These are phyloP conservation scores for Bassia scoparia DNA, from an alignment of 148 eudicot species.

Conservation along the genomic window DNA sequence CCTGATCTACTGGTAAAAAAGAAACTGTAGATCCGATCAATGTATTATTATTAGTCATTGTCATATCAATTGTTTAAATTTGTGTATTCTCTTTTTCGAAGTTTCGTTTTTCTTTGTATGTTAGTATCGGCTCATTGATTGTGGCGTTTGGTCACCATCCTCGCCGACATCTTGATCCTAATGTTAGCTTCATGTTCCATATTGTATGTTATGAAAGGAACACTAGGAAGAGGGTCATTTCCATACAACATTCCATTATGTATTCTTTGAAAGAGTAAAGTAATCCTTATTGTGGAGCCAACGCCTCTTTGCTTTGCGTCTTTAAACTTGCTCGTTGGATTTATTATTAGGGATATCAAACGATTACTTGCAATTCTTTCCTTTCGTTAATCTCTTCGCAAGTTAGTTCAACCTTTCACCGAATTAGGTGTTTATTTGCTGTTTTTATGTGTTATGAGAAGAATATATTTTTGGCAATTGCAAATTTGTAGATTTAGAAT, in stretches of 20 bases:
- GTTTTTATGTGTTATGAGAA: too few species aligned
- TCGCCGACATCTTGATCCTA: neutral
- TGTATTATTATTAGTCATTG: neutral
- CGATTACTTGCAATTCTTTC: too few species aligned
- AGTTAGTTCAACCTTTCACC: too few species aligned
- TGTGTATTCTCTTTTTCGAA: neutral
- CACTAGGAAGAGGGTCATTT: neutral
- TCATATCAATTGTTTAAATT: neutral
- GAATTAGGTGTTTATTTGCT: too few species aligned
- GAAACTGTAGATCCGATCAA: neutral
- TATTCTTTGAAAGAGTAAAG: neutral
- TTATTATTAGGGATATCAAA: too few species aligned
- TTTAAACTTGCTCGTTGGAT: too few species aligned
- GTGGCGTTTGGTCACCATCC: neutral
- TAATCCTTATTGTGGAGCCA: neutral
- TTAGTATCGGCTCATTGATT: neutral
- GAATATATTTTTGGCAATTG: too few species aligned
- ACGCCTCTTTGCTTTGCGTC: too few species aligned
- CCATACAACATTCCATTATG: neutral
- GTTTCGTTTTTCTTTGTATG: neutral
- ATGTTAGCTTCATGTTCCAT: neutral
- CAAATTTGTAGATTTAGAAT: too few species aligned
- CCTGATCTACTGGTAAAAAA: neutral
- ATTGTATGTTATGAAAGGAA: constrained; percentile 1
- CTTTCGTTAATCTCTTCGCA: too few species aligned